Conservation (phyloP, 768 basidiomycete genomes). For the Naganishia onofrii region DNA sequence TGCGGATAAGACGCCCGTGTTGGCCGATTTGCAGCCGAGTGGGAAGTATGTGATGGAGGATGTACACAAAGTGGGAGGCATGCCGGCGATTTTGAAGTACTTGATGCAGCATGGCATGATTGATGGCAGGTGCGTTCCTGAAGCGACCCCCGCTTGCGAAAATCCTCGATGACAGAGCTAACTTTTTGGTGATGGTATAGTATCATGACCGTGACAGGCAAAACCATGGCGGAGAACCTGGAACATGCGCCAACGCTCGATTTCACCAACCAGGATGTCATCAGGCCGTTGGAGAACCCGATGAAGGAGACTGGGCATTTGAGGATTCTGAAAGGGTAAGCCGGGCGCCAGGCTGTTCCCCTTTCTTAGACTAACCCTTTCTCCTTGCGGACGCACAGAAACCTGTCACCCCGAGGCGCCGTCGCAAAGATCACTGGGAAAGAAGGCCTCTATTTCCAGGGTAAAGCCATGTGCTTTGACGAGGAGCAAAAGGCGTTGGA, state of each 20-base stretch:
- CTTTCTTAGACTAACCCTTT: no score
- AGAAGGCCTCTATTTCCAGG: constrained; percentile 72
- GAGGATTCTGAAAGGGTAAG: constrained; percentile 75
- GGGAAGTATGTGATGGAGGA: constrained; percentile 78
- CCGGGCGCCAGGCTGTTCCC: no score
- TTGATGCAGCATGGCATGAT: constrained; percentile 35
- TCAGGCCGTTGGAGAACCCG: constrained; percentile 79
- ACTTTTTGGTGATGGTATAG: background rate
- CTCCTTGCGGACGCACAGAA: constrained; percentile 45
- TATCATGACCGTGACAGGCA: constrained; percentile 79
- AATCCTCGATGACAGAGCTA: no score
- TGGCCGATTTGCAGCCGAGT: constrained; percentile 72
- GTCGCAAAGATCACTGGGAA: constrained; percentile 96
- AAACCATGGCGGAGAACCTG: constrained; percentile 84
- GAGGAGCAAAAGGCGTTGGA: constrained; percentile 29
- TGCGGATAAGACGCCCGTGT: constrained; percentile 73
- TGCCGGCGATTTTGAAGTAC: constrained; percentile 58
- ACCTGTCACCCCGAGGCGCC: constrained; percentile 91
- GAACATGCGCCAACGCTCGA: constrained; percentile 71
- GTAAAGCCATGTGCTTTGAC: constrained; percentile 39
- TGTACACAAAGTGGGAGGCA: constrained; percentile 77
- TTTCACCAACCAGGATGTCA: constrained; percentile 69
- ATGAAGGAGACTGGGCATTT: constrained; percentile 89
- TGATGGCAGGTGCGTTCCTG: constrained; percentile 27
- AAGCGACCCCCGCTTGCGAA: background rate